Evolutionary conservation across 345 rosid genomes (phyloP).

Genomic region (Ceriops tagal): DNA sequence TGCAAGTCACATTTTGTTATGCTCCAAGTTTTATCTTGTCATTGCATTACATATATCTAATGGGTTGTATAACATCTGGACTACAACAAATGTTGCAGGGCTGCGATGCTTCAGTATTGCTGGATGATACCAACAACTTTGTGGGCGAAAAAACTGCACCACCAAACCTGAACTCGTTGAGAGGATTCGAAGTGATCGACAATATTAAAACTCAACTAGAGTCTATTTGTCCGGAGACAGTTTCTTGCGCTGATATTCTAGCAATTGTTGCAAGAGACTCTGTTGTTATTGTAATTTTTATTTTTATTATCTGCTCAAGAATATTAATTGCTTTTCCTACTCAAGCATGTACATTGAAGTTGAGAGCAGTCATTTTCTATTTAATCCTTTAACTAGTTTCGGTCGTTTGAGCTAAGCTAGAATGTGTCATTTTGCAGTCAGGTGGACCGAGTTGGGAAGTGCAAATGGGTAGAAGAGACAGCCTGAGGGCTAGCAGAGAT

Average conservation of each 20-base stretch:
- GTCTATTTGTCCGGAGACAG: conserved; percentile 64
- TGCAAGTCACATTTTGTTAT: conserved; percentile 34
- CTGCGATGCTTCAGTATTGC: conserved; percentile 76
- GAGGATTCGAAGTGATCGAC: conserved; percentile 84
- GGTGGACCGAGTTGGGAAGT: conserved; percentile 96
- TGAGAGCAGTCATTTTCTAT: too few relatives aligned
- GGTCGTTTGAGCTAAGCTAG: too few relatives aligned
- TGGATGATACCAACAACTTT: conserved; percentile 56
- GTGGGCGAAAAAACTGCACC: conserved; percentile 81
- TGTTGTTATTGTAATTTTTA: conserved; percentile 50
- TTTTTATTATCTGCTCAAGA: background rate
- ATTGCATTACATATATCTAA: background rate
- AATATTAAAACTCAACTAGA: conserved; percentile 63
- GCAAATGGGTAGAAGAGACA: conserved; percentile 28
- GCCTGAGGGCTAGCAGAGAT: conserved; percentile 60
- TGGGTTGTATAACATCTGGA: too few relatives aligned
- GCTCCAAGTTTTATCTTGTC: background rate
- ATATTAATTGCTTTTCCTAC: too few relatives aligned
- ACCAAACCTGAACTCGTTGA: conserved; percentile 71
- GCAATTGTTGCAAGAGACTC: conserved; percentile 69
- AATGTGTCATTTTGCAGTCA: conserved; percentile 37
- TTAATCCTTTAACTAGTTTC: too few relatives aligned
- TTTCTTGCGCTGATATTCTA: conserved; percentile 88
- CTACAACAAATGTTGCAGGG: conserved; percentile 41
- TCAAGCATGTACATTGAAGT: too few relatives aligned